phyloP scores from a whole-genome alignment of 768 basidiomycete species.

The Sistotremastrum suecicum region DNA sequence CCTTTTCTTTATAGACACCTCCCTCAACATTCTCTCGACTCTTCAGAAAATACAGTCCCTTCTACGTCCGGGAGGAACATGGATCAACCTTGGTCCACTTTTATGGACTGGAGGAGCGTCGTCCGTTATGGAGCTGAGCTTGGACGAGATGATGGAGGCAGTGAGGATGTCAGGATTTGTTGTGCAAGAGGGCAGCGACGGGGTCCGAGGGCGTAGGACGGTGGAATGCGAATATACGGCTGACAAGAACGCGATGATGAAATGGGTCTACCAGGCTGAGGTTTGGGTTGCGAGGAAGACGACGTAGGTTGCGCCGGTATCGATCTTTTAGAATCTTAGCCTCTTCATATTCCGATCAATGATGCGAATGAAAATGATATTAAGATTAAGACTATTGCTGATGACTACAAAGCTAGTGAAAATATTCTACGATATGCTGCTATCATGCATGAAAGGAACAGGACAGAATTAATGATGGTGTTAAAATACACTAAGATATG shows the following conservation, averaged over 20 bases:
- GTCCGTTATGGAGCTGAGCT: constrained; percentile 41
- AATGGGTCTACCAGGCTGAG: constrained; percentile 52
- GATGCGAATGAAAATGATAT: too few species aligned
- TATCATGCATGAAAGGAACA: too few species aligned
- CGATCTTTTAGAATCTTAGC: neutral
- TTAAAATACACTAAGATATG: too few species aligned
- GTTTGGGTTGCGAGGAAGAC: constrained; percentile 42
- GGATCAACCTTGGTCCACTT: constrained; percentile 62
- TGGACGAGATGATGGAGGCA: constrained; percentile 46
- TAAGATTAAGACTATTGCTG: too few species aligned
- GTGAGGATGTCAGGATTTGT: constrained; percentile 42
- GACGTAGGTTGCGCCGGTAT: neutral
- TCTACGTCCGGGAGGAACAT: constrained; percentile 46
- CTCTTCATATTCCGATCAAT: neutral
- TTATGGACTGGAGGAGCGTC: constrained; percentile 45
- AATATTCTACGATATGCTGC: too few species aligned
- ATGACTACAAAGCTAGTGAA: too few species aligned
- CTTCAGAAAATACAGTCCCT: constrained; percentile 43
- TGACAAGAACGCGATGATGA: constrained; percentile 53
- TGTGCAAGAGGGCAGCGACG: constrained; percentile 9
- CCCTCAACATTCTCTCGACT: constrained; percentile 35
- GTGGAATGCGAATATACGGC: constrained; percentile 56
- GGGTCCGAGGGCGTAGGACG: constrained; percentile 16
- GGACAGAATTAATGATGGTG: too few species aligned
- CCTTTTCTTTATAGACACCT: constrained; percentile 55